phyloP scores from a whole-genome alignment of 805 yeast species.

The Saturnispora dispora region DNA sequence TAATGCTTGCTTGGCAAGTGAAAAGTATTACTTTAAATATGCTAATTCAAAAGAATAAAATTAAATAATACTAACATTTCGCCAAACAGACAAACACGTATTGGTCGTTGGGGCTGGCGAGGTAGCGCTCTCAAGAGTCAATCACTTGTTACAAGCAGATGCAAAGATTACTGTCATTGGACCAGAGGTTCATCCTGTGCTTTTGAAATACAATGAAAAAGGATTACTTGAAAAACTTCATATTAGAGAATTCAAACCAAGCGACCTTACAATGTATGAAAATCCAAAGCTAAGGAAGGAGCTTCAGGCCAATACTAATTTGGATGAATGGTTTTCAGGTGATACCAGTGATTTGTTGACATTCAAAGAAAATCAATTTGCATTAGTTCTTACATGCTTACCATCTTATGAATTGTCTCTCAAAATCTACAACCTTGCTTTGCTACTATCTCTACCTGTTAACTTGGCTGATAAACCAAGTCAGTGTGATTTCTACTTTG shows the following conservation, averaged over 20 bases:
- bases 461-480: constrained; percentile 80
- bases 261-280: constrained; percentile 46
- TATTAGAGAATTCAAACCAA: constrained; percentile 35
- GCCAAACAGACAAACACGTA: constrained; percentile 40
- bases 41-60: background rate
- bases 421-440: constrained; percentile 44
- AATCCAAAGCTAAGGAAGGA: constrained; percentile 10
- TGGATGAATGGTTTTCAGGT: constrained; percentile 9
- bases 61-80: background rate
- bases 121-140: constrained; percentile 64
- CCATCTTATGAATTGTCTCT: constrained; percentile 58
- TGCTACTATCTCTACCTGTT: constrained; percentile 43
- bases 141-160: constrained; percentile 57
- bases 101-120: constrained; percentile 72
- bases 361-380: constrained; percentile 36
- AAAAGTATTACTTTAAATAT: constrained; percentile 31
- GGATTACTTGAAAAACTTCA: constrained; percentile 38
- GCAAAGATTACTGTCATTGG: constrained; percentile 58
- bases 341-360: constrained; percentile 26
- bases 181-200: constrained; percentile 31
- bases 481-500: constrained; percentile 81
- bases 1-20: constrained; percentile 69
- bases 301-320: constrained; percentile 5
- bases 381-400: constrained; percentile 63
- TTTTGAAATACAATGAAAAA: constrained; percentile 25